Evolutionary conservation across 2,329 filamentous ascomycete genomes (phyloP), one percentile per base, ranked within the genome.

Genomic region (Elsinoe australis): DNA sequence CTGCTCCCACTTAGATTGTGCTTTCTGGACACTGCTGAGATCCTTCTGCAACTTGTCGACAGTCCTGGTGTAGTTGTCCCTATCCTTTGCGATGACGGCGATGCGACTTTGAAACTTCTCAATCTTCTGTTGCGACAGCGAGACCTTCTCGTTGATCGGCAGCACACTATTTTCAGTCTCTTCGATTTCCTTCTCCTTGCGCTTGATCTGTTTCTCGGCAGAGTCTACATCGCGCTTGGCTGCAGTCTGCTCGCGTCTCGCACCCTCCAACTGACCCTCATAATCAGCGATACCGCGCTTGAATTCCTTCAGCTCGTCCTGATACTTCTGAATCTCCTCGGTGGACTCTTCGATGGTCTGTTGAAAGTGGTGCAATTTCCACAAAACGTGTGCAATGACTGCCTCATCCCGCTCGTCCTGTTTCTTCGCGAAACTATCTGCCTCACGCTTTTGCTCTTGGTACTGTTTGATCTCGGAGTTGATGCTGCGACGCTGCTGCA

Each of bases 401-500:
- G 90, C 92, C 47, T 87, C 79, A 62, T 98, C 90, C 42, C 87
- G 82, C 64, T 96, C 87, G 47, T 92, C 85, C 1, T 85, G 85
- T 67, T 95, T 96, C 54, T 79, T 82, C 61, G 94, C 85, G 62
- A 90, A 98, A 57, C 83, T 90, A 56, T 98, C 92, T 4, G 90
- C 90, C 62, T 96, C 92, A 56, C 82, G 82, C 70, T 96, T 96
- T 67, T 96, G 90, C 64, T 96, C 88, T 60, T 94, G 85, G 60
- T 95, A 98, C 59, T 95, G 88, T 64, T 92, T 95, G 64, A 98
- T 94, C 67, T 98, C 92, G 2, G 88, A 90, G 65, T 96, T 96
- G 69, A 98, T 95, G 39, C 86, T 88, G 56, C 92, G 82, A 26
- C 92, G 85, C 52, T 89, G 80, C 60, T 92, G 85, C 6, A 96